Conservation (phyloP, 345 rosid genomes). For the Eucalyptus virginea region DNA sequence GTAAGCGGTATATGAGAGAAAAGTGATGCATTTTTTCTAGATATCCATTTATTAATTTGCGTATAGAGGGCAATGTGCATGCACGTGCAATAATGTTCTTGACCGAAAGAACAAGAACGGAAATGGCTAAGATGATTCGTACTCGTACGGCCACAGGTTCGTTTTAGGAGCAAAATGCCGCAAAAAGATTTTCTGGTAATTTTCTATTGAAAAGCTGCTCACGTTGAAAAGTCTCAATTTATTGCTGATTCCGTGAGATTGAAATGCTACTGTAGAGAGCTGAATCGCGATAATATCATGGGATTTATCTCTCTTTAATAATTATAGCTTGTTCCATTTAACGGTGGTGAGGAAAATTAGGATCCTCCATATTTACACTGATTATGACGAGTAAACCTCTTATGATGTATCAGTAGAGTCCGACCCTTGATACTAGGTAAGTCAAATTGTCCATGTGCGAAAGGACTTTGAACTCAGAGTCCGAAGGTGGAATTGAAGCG, state of each 20-base stretch:
- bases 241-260: background rate
- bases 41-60: background rate
- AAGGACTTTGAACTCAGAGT: background rate
- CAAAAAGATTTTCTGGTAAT: background rate
- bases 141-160: background rate
- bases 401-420: background rate
- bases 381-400: background rate
- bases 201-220: background rate
- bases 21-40: background rate
- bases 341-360: background rate
- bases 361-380: background rate
- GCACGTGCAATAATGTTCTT: background rate
- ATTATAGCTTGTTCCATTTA: background rate
- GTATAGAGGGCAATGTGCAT: background rate
- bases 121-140: background rate
- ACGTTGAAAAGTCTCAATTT: background rate
- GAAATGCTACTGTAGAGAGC: background rate
- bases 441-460: background rate
- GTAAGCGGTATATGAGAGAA: background rate
- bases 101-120: background rate
- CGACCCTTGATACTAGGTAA: background rate
- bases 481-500: background rate
- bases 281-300: background rate
- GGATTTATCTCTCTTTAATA: background rate
- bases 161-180: background rate